Base-by-base conservation (phyloP, 2,329 filamentous ascomycete genomes). In the Monascus ruber region DNA sequence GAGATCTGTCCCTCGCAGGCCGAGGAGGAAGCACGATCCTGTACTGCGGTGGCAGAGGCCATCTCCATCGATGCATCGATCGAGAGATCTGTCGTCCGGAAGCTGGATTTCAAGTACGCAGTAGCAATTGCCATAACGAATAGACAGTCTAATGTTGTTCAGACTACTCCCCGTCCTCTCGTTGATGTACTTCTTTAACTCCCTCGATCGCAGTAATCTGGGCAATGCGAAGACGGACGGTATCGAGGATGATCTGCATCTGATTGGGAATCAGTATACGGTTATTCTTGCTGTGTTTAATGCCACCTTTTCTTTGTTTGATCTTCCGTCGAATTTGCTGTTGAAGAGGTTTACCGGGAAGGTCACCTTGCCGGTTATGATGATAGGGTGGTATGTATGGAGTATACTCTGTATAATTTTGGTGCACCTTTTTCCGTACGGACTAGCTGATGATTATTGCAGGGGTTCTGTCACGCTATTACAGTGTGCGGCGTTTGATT, bases 201-300 rank as follows among this genome's bases (percentile, higher is more conserved):
- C 61, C 6, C 60, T 72, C 10, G 70, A 73, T 53, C 72, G 73
- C 47, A 62, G 64, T 31, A 73, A 73, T 45, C 50, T 73, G 8
- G 68, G 69, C 36, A 73, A 73, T 47, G 69, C 70, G 4, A 64
- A 74, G 50, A 74, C 71, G 0, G 68, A 60, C 28, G 65, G 65
- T 3, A 51, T 72, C 8, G 62, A 70, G 39, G 52, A 59, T 27
- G 54, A 59, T 50, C 59, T 82, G 7, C 53, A 69, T 24, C 74
- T 83, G 54, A 63, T 63, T n/a, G 56, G 59, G 74, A n/a, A n/a
- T 46, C 70, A 81, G 52, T 81, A 83, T 60, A 81, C 66, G 36
- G 73, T 84, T 43, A 84, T 84, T 64, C n/a, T n/a, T n/a, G n/a
- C n/a, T n/a, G n/a, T n/a, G n/a, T n/a, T n/a, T n/a, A 84, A 79